phyloP scores from a whole-genome alignment of 2,329 filamentous ascomycete genomes.

The Cercospora nicotianae region DNA sequence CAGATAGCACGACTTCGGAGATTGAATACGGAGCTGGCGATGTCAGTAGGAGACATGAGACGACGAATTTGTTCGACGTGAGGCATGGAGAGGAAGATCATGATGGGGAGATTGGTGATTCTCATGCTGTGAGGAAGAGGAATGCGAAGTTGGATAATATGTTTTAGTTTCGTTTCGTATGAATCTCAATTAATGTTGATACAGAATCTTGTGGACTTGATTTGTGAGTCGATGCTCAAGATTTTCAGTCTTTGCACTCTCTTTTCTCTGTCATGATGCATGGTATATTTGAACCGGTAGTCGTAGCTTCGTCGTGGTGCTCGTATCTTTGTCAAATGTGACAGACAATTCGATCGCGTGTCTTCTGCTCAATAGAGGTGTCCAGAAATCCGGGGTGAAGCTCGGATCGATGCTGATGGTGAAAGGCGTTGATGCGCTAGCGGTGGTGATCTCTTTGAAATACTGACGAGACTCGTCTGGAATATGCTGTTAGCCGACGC shows the following conservation, averaged over 20 bases:
- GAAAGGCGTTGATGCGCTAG: slow-evolving; percentile 11
- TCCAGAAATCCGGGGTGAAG: slow-evolving; percentile 16
- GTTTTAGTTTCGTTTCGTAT: neutral
- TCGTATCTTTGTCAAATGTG: slow-evolving; percentile 18
- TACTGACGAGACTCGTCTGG: slow-evolving; percentile 11
- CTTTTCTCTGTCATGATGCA: neutral
- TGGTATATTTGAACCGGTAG: slow-evolving; percentile 19
- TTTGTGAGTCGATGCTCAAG: no score
- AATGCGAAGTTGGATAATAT: neutral
- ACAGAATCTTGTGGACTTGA: neutral
- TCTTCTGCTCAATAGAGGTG: slow-evolving; percentile 17
- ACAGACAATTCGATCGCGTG: slow-evolving; percentile 18
- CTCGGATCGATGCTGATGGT: slow-evolving; percentile 2
- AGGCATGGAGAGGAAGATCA: neutral
- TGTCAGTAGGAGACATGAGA: slow-evolving; percentile 18
- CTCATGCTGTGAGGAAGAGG: neutral
- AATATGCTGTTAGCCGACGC: neutral
- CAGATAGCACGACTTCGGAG: slow-evolving; percentile 2
- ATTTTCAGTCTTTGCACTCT: no score
- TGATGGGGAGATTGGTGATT: neutral
- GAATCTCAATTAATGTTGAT: neutral
- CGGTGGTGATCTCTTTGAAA: slow-evolving; percentile 17
- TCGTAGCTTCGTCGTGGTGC: slow-evolving; percentile 14
- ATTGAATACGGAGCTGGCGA: neutral
- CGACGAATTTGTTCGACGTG: slow-evolving; percentile 10